Evolutionary conservation across 2,329 filamentous ascomycete genomes (phyloP), one percentile per base, ranked within the genome.

Genomic region (Didymella pinodella): DNA sequence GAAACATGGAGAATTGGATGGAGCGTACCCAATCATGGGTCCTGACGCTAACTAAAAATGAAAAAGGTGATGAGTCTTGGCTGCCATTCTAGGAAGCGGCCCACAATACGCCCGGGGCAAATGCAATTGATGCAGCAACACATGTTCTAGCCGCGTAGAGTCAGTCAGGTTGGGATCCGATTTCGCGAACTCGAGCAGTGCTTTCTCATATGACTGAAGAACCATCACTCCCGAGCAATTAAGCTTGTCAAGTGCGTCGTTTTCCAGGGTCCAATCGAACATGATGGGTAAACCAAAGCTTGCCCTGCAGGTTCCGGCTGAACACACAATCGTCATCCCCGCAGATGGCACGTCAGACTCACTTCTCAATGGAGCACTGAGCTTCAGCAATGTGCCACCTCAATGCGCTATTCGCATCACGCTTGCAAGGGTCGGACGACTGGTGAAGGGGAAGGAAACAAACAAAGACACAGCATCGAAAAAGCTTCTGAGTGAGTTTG

Each of bases 361-460:
- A 2, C 7, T 22, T 14, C 26, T 60, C 28, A 18, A 16, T 18
- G 57, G 57, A 22, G 38, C 51, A 10, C 11, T 60, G n/a, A 45
- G n/a, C 7, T 40, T 38, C 31, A 55, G 29, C 36, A 60, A 52
- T 14, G 20, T 55, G 28, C 44, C 48, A 22, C 25, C 28, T 22
- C 43, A 56, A 34, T 55, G 57, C 38, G 31, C 44, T 18, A 47
- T 60, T 26, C 43, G 40, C 6, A 43, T 60, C 12, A 52, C 36
- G 25, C 48, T 60, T 31, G 48, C 48, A 52, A 60, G 57, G 52
- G 41, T 52, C n/a, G 56, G 56, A 11, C 46, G 56, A 16, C 4
- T 59, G 20, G 48, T 36, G 16, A 12, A 5, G 25, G 18, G 22
- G 1, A 47, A 43, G 32, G 51, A 43, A 12, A 41, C 26, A 4